phyloP scores from a whole-genome alignment of 768 basidiomycete genomes.

The Tricholoma bakamatsutake region DNA sequence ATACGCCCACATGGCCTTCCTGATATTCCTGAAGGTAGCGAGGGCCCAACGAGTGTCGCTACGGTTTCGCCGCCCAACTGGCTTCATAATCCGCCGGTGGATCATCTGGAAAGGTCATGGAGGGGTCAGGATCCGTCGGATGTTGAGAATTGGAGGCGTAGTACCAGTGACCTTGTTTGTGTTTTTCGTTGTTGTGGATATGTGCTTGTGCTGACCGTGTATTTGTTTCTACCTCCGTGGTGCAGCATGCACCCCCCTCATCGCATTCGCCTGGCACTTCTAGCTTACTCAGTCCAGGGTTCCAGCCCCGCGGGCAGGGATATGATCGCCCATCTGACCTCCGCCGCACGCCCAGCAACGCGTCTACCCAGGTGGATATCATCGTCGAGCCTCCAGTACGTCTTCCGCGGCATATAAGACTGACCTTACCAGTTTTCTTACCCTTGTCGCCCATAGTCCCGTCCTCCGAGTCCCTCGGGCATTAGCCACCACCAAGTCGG shows the following conservation, averaged over 20 bases:
- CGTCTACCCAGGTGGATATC: slow-evolving; percentile 8
- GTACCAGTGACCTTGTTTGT: slow-evolving; percentile 7
- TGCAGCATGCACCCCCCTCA: background rate
- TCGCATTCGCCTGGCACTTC: background rate
- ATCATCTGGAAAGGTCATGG: background rate
- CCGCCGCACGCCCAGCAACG: slow-evolving; percentile 7
- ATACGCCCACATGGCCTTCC: slow-evolving; percentile 7
- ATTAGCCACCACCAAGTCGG: background rate
- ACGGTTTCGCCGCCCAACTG: slow-evolving; percentile 9
- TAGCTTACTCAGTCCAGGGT: background rate
- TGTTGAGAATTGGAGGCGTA: slow-evolving; percentile 8
- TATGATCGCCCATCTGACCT: background rate
- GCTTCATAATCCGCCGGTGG: slow-evolving; percentile 6
- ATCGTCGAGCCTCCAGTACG: slow-evolving; percentile 12
- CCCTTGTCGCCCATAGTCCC: background rate
- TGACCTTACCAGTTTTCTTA: background rate
- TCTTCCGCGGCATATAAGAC: background rate
- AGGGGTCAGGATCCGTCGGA: background rate
- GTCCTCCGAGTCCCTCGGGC: background rate
- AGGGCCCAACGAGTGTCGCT: slow-evolving; percentile 9
- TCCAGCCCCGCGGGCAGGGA: slow-evolving; percentile 3
- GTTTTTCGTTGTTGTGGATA: background rate
- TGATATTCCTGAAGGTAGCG: slow-evolving; percentile 16
- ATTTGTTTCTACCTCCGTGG: background rate
- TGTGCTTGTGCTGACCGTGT: background rate